Evolutionary conservation across 1,139 yeast genomes (phyloP), one percentile per base, ranked within the genome.

Genomic region (Blastobotrys proliferans): DNA sequence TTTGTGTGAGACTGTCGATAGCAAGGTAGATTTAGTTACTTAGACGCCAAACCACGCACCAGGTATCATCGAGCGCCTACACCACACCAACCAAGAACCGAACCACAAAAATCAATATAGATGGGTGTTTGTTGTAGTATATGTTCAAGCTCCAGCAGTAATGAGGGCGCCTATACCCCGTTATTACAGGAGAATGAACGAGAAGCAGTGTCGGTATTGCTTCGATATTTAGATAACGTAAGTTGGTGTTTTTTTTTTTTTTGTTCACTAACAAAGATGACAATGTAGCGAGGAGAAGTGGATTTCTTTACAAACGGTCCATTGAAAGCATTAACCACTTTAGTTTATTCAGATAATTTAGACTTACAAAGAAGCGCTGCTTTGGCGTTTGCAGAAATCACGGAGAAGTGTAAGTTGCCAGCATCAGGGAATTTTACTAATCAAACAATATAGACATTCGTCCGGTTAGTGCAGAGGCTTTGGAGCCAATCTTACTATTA

Each of bases 281-380:
- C n/a, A n/a, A n/a, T n/a, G n/a, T n/a, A n/a, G n/a, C 58, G 82
- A 39, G 76, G 83, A 14, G 95, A 85, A 43, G 90, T 86, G 44
- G 97, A 92, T 65, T 88, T 94, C 59, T 92, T 90, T 67, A 58
- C 66, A 42, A 65, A 66, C 37, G 83, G 92, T 36, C 94, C 94
- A 51, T 72, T 92, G 45, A 76, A 86, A 52, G 97, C 98, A 3
- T 73, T 92, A 51, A 83, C 94, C 46, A 92, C 97, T 0, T 74
- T 92, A 58, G 98, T 92, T 3, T 87, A 92, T 63, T 85, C 96
- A 1, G 97, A 92, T 56, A 92, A 92, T 61, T 79, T 92, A 54
- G 97, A 92, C 62, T 74, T 92, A 48, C 97, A 92, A 66, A 79
- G 98, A 60, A 85, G 95, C 63, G 99, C 99, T 2, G 98, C 98